These are phyloP conservation scores for Arabidopsis suecica DNA, from an alignment of 345 rosid genomes.

Conservation along the genomic window DNA sequence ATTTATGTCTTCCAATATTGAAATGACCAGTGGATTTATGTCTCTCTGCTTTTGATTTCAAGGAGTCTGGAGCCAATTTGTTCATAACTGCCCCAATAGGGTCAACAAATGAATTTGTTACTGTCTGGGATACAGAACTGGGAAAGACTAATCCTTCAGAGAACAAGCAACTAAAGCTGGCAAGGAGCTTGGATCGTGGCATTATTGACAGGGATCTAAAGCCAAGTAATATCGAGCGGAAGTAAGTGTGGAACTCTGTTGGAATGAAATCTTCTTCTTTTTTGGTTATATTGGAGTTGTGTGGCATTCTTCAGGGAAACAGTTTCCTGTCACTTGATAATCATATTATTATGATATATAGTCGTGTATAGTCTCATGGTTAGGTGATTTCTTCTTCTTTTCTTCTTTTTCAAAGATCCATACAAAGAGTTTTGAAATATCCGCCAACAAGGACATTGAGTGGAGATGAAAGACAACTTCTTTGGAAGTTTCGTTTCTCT, in stretches of 20 bases:
- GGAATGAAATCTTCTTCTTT: constrained; percentile 9
- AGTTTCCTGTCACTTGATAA: neutral
- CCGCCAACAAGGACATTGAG: constrained; percentile 89
- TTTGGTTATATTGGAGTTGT: neutral
- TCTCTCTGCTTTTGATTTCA: constrained; percentile 36
- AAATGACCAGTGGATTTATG: constrained; percentile 6
- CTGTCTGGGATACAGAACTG: constrained; percentile 93
- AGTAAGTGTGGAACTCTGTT: constrained; percentile 56
- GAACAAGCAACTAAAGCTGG: constrained; percentile 96
- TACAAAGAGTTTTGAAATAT: constrained; percentile 82
- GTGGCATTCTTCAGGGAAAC: constrained; percentile 11
- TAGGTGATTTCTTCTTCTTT: constrained; percentile 27
- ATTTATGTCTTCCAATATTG: constrained; percentile 21
- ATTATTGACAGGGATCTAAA: constrained; percentile 98
- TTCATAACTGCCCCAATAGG: constrained; percentile 80
- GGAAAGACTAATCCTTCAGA: constrained; percentile 96
- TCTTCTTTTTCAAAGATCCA: constrained; percentile 60
- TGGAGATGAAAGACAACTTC: constrained; percentile 98
- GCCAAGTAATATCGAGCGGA: constrained; percentile 80
- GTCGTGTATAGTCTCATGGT: constrained; percentile 24
- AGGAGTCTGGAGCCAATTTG: constrained; percentile 95
- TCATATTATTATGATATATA: constrained; percentile 8
- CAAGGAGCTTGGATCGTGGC: constrained; percentile 95
- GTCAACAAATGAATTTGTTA: constrained; percentile 92
- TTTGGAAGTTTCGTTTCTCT: constrained; percentile 97